A percentile compares a stretch with the other conserved stretches of the same genome.
Evolutionary conservation across 2,329 filamentous ascomycete species (phyloP).

Genomic region (Clonostachys rhizophaga): DNA sequence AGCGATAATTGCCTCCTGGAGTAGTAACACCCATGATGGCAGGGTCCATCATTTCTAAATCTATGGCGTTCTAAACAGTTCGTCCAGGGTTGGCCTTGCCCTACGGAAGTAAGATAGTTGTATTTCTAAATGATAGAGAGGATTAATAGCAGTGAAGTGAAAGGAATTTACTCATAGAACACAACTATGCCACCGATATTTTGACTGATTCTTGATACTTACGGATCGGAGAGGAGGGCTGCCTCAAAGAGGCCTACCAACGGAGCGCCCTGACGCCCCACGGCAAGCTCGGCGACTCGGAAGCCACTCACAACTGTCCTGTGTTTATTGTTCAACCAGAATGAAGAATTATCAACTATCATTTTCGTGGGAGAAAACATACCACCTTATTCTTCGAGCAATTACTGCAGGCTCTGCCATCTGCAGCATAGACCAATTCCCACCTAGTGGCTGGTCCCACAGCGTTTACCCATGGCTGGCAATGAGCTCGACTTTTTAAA

Average conservation of each 20-base stretch:
- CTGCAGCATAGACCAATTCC: constrained; percentile 31
- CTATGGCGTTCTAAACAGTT: neutral
- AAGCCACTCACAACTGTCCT: neutral
- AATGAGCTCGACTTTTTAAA: constrained; percentile 32
- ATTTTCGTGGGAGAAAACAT: constrained; percentile 12
- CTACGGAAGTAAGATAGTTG: too few relatives aligned
- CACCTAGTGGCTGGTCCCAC: constrained; percentile 34
- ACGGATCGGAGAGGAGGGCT: neutral
- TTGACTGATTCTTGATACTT: neutral
- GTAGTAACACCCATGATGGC: constrained; percentile 39
- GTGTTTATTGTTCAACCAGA: constrained; percentile 41
- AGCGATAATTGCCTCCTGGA: constrained; percentile 37
- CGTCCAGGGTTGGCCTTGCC: neutral
- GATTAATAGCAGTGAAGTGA: too few relatives aligned
- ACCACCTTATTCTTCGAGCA: constrained; percentile 26
- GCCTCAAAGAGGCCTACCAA: neutral
- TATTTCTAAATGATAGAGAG: too few relatives aligned
- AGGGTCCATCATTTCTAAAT: constrained; percentile 28
- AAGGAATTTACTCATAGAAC: constrained; percentile 19
- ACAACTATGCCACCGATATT: neutral
- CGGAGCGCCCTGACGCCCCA: neutral
- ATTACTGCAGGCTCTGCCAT: constrained; percentile 43
- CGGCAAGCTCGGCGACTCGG: neutral
- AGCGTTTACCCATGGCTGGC: constrained; percentile 44
- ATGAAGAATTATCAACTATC: constrained; percentile 41